Conservation (phyloP, 805 yeast species). For the Ogataea allantospora region DNA sequence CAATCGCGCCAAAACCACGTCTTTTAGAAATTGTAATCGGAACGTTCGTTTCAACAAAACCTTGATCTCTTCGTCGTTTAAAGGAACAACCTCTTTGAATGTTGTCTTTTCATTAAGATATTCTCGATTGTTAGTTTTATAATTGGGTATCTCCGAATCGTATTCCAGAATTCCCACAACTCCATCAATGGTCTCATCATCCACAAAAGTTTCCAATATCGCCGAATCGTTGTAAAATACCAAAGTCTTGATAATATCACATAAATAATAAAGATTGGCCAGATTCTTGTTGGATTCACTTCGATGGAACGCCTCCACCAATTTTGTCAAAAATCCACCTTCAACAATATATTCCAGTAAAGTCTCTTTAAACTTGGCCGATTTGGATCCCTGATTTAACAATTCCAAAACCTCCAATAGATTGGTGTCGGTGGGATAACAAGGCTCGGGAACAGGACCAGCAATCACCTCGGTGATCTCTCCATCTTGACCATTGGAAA, state of each 20-base stretch:
- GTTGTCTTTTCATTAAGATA: slow-evolving; percentile 54
- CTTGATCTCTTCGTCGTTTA: slow-evolving; percentile 48
- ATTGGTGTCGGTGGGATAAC: slow-evolving; percentile 49
- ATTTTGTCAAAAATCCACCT: slow-evolving; percentile 48
- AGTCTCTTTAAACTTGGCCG: slow-evolving; percentile 61
- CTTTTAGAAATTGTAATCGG: slow-evolving; percentile 76
- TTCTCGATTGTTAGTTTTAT: slow-evolving; percentile 77
- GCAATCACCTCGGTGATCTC: slow-evolving; percentile 76
- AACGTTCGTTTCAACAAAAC: slow-evolving; percentile 70
- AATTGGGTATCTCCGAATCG: slow-evolving; percentile 81
- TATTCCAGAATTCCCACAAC: slow-evolving; percentile 82
- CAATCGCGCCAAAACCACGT: slow-evolving; percentile 78
- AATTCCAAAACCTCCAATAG: slow-evolving; percentile 53
- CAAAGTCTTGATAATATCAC: slow-evolving; percentile 70
- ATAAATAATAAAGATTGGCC: slow-evolving; percentile 59
- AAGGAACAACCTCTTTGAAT: slow-evolving; percentile 72
- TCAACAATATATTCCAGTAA: slow-evolving; percentile 56
- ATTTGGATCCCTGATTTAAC: slow-evolving; percentile 58
- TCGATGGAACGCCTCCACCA: slow-evolving; percentile 51
- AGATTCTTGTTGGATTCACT: slow-evolving; percentile 56
- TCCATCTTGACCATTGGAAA: slow-evolving; percentile 41
- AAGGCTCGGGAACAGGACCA: slow-evolving; percentile 75
- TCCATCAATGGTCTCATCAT: slow-evolving; percentile 52
- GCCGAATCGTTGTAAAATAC: slow-evolving; percentile 69
- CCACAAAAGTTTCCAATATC: slow-evolving; percentile 56